phyloP scores from a whole-genome alignment of 768 basidiomycete genomes.

The Phanerodontia chrysosporium region DNA sequence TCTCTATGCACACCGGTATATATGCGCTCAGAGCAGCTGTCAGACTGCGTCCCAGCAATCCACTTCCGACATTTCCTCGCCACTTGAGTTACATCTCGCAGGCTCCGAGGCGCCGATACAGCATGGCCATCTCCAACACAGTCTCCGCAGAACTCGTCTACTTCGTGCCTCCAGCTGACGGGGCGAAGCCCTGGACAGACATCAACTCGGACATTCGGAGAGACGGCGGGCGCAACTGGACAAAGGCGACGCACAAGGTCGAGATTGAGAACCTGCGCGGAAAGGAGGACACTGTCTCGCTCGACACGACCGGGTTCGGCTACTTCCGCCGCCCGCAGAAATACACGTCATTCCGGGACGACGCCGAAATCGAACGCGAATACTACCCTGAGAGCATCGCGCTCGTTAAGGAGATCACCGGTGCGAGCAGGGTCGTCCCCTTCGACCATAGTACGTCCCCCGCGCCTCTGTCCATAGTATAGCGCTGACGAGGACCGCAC shows the following conservation, averaged over 20 bases:
- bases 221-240: slow-evolving; percentile 33
- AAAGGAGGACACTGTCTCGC: slow-evolving; percentile 38
- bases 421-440: slow-evolving; percentile 55
- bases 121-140: slow-evolving; percentile 15
- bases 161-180: slow-evolving; percentile 25
- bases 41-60: neutral
- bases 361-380: slow-evolving; percentile 46
- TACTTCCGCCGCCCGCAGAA: slow-evolving; percentile 36
- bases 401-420: slow-evolving; percentile 54
- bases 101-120: neutral
- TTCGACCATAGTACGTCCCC: slow-evolving; percentile 60
- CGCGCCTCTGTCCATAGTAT: neutral
- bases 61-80: neutral
- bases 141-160: slow-evolving; percentile 33
- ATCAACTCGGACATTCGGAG: slow-evolving; percentile 22
- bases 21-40: neutral
- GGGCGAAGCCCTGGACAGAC: slow-evolving; percentile 22
- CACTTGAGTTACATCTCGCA: neutral
- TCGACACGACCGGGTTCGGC: slow-evolving; percentile 53
- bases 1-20: neutral
- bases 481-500: neutral
- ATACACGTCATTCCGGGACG: slow-evolving; percentile 44
- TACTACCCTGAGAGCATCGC: slow-evolving; percentile 62
- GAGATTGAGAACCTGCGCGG: slow-evolving; percentile 52
- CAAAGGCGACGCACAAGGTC: slow-evolving; percentile 25